These are phyloP conservation scores for Coemansia sp. DNA, from an alignment of 371 early-diverging fungal species.

Conservation along the genomic window DNA sequence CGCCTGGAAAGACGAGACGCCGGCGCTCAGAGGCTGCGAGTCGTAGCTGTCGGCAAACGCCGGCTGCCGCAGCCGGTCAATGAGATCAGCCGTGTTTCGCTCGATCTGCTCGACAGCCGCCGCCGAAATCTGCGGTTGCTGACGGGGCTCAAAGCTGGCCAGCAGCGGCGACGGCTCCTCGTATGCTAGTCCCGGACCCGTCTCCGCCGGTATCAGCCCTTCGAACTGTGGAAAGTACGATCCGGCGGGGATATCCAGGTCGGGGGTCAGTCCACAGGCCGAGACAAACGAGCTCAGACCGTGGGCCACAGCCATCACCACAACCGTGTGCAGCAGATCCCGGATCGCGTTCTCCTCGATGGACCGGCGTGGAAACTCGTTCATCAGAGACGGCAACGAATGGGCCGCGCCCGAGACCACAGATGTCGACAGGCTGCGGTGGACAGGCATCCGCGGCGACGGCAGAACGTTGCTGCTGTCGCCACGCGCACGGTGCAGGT, in stretches of 20 bases:
- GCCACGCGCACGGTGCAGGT: conserved; percentile 15
- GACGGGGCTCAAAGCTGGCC: neutral
- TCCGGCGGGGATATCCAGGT: conserved; percentile 32
- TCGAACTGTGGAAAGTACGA: conserved; percentile 25
- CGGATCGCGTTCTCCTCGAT: conserved; percentile 36
- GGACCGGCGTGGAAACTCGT: conserved; percentile 23
- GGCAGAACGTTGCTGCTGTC: conserved; percentile 16
- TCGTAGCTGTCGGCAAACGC: conserved; percentile 2
- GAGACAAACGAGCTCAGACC: conserved; percentile 33
- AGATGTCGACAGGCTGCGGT: conserved; percentile 31
- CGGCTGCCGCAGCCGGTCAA: conserved; percentile 16
- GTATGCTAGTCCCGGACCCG: conserved; percentile 18
- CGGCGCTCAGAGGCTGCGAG: conserved; percentile 2
- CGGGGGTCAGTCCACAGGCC: conserved; percentile 39
- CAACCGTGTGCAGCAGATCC: conserved; percentile 35
- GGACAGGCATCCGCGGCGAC: conserved; percentile 6
- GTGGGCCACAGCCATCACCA: conserved; percentile 36
- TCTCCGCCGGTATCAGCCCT: conserved; percentile 14
- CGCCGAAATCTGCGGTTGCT: conserved; percentile 13
- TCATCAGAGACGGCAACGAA: conserved; percentile 4
- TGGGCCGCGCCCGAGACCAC: conserved; percentile 12
- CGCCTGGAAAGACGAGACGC: neutral
- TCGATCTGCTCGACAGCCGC: conserved; percentile 23
- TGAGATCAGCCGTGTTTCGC: conserved; percentile 23
- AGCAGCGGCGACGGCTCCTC: neutral